phyloP scores from a whole-genome alignment of 768 basidiomycete species.

The Podaxis rugospora region DNA sequence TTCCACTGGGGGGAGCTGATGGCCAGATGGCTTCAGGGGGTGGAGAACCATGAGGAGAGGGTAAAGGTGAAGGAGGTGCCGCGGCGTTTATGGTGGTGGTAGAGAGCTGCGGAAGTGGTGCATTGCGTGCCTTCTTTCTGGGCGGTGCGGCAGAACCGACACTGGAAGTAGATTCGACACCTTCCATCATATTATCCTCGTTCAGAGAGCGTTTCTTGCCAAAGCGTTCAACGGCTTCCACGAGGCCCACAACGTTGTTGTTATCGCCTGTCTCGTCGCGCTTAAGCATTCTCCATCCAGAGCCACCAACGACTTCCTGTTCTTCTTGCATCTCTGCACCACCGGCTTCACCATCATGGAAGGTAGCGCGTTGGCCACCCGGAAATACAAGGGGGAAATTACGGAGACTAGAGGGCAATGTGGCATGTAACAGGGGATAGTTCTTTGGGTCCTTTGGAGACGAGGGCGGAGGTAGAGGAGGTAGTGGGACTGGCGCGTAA shows the following conservation, averaged over 20 bases:
- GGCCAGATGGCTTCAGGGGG: slow-evolving; percentile 75
- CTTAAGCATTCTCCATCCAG: slow-evolving; percentile 74
- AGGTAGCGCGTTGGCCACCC: slow-evolving; percentile 75
- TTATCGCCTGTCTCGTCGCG: slow-evolving; percentile 54
- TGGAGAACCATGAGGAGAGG: slow-evolving; percentile 83
- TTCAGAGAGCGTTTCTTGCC: slow-evolving; percentile 80
- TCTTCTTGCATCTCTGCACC: slow-evolving; percentile 70
- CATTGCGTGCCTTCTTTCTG: slow-evolving; percentile 72
- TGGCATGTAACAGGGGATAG: slow-evolving; percentile 75
- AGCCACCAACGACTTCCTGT: slow-evolving; percentile 57
- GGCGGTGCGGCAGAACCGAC: slow-evolving; percentile 51
- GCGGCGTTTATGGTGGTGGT: slow-evolving; percentile 56
- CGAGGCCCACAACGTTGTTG: slow-evolving; percentile 54
- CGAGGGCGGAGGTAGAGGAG: slow-evolving; percentile 64
- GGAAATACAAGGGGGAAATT: slow-evolving; percentile 79
- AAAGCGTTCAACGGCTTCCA: slow-evolving; percentile 81
- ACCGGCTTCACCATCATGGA: slow-evolving; percentile 63
- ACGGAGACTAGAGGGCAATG: slow-evolving; percentile 67
- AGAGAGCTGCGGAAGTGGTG: slow-evolving; percentile 55
- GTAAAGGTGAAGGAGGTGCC: slow-evolving; percentile 79
- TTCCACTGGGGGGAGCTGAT: slow-evolving; percentile 75
- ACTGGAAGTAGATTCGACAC: slow-evolving; percentile 38
- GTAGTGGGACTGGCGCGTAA: slow-evolving; percentile 84
- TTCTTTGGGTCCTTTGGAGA: slow-evolving; percentile 75
- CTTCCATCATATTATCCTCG: slow-evolving; percentile 49